Base-by-base conservation (phyloP, 2,329 filamentous ascomycete species). In the Tolypocladium ovalisporum region DNA sequence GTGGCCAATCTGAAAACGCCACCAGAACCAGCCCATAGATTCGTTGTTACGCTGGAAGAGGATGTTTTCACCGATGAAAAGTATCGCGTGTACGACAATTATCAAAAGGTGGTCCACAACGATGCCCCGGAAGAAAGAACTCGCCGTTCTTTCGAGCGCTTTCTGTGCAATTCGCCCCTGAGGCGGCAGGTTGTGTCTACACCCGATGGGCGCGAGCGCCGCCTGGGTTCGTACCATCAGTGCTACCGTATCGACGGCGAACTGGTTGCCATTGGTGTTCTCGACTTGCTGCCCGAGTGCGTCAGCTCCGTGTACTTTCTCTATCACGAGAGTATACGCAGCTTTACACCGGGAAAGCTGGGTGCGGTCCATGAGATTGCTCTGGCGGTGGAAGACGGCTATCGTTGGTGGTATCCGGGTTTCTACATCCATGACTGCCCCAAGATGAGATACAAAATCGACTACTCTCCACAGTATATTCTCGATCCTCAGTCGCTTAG, bases 391-490 rank as follows among this genome's bases (percentile, higher is more conserved):
- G 88, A 93, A 65, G 76, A 76, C 7, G 85, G 82, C 0, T 91
- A 92, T 64, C 74, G 79, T 49, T 90, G 83, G 77, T 94, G 90
- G 80, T 94, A 93, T 71, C 86, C 80, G 7, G 85, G 89, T 7
- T 93, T 85, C 70, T 94, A 93, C 65, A 93, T 94, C 59, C 88
- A 92, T 68, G 84, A 75, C 56, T 93, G 89, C 65, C 78, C 81
- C 56, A 94, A 94, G 75, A 93, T 94, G 89, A 79, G 79, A 63
- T 94, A 94, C 75, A 94, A 94, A 75, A 87, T 85, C 58, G 86
- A 91, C 66, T 94, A 89, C 68, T 76, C 79, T 13, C 89, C 88
- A 1, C 87, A 90, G 66, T 82, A 86, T 65, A 79, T 94, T 13
- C 77, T 93, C 13, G 87, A 92, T 62, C 86, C 87, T 0, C 81